Conservation (phyloP, 2,329 filamentous ascomycete genomes). For the Lachnellula occidentalis region DNA sequence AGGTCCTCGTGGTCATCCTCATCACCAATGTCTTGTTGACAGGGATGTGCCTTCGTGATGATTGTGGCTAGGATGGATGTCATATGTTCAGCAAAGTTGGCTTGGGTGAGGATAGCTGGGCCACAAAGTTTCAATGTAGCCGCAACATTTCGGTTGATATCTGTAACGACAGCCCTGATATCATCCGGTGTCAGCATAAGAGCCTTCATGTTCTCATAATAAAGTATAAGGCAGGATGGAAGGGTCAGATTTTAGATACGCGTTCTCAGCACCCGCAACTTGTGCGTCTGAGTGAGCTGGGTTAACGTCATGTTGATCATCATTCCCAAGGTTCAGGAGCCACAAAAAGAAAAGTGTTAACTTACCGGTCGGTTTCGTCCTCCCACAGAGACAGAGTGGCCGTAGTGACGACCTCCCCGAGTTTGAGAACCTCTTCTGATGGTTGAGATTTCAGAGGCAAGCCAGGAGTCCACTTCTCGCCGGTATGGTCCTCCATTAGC, state of each 20-base stretch:
- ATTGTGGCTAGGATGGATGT: conserved; percentile 71
- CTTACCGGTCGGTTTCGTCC: conserved; percentile 90
- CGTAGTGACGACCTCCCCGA: conserved; percentile 79
- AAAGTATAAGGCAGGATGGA: conserved; percentile 21
- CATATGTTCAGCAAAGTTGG: conserved; percentile 68
- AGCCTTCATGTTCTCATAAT: conserved; percentile 14
- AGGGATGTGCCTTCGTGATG: conserved; percentile 85
- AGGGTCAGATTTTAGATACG: conserved; percentile 52
- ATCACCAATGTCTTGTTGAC: conserved; percentile 83
- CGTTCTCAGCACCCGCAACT: conserved; percentile 84
- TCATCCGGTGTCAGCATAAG: conserved; percentile 37
- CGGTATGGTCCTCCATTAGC: conserved; percentile 72
- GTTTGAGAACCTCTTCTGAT: conserved; percentile 72
- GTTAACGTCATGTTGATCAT: conserved; percentile 91
- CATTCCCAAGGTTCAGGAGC: conserved; percentile 44
- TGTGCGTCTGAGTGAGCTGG: conserved; percentile 99
- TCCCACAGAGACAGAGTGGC: conserved; percentile 81
- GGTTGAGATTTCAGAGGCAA: conserved; percentile 77
- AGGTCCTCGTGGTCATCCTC: conserved; percentile 71
- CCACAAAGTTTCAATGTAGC: conserved; percentile 88
- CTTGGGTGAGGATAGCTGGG: conserved; percentile 72
- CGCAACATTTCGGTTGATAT: conserved; percentile 90
- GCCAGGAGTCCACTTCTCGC: conserved; percentile 83
- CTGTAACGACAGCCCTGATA: conserved; percentile 75
- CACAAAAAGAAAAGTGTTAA: conserved; percentile 32